Evolutionary conservation across 805 yeast species (phyloP).

Genomic region (Metschnikowia orientalis): DNA sequence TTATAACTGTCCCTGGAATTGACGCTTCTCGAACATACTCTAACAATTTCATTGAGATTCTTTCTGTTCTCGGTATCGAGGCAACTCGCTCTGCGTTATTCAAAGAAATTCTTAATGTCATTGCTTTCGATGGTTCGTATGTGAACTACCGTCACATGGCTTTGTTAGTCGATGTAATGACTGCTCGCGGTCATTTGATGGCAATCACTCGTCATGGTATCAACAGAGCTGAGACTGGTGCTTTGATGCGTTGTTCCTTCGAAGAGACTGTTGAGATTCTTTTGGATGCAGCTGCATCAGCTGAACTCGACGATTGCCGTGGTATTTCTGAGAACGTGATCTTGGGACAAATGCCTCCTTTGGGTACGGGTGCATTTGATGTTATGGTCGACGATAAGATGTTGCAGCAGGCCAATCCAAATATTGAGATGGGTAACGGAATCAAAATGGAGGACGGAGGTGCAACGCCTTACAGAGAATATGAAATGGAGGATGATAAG

Average conservation of each 20-base stretch:
- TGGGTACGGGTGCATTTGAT: constrained; percentile 98
- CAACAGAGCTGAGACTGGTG: constrained; percentile 98
- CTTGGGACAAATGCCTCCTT: constrained; percentile 97
- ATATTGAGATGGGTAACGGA: constrained; percentile 37
- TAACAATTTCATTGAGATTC: constrained; percentile 92
- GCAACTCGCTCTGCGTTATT: constrained; percentile 94
- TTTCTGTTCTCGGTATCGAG: constrained; percentile 95
- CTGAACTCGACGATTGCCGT: constrained; percentile 95
- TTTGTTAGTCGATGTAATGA: constrained; percentile 94
- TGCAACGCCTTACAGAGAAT: constrained; percentile 85
- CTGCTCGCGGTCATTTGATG: constrained; percentile 96
- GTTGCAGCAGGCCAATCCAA: constrained; percentile 55
- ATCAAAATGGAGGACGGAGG: constrained; percentile 53
- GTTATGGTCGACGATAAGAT: constrained; percentile 90
- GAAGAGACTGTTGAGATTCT: constrained; percentile 98
- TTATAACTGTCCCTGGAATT: constrained; percentile 92
- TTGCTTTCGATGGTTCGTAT: constrained; percentile 99
- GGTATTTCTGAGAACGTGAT: constrained; percentile 98
- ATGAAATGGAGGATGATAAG: constrained; percentile 57
- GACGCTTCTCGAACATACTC: constrained; percentile 89
- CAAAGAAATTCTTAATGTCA: constrained; percentile 92
- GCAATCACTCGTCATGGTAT: constrained; percentile 99
- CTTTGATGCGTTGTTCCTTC: constrained; percentile 97
- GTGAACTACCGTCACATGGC: constrained; percentile 99
- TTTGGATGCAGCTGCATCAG: constrained; percentile 97